Conservation (phyloP, 2,329 filamentous ascomycete species). For the Pseudogymnoascus sp. region DNA sequence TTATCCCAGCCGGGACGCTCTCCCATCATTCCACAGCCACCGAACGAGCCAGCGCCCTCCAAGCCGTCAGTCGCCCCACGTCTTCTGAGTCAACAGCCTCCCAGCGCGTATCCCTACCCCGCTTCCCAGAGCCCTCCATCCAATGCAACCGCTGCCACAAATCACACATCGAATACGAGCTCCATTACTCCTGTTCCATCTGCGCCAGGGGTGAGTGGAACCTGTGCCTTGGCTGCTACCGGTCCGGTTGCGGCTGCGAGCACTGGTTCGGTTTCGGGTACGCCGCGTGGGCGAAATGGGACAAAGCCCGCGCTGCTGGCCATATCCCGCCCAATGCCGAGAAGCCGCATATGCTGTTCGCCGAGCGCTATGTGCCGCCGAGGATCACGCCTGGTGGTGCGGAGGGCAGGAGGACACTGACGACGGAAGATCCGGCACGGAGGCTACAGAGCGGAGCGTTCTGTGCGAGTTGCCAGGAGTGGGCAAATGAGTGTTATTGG, state of each 20-base stretch:
- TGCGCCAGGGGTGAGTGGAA: slow-evolving; percentile 68
- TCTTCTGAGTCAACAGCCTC: slow-evolving; percentile 26
- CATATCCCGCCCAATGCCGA: slow-evolving; percentile 29
- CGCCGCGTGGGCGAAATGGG: slow-evolving; percentile 59
- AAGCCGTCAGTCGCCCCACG: slow-evolving; percentile 23
- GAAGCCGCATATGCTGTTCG: slow-evolving; percentile 49
- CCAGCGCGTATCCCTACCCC: slow-evolving; percentile 27
- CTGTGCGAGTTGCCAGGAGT: slow-evolving; percentile 65
- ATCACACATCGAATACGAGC: slow-evolving; percentile 68
- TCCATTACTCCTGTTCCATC: slow-evolving; percentile 72
- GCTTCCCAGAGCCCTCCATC: slow-evolving; percentile 63
- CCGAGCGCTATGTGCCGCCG: slow-evolving; percentile 47
- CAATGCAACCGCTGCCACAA: slow-evolving; percentile 63
- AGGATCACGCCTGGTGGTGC: slow-evolving; percentile 41
- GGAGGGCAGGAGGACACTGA: slow-evolving; percentile 49
- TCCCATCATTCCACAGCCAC: slow-evolving; percentile 12
- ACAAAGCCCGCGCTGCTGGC: slow-evolving; percentile 35
- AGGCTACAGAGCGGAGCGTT: slow-evolving; percentile 74
- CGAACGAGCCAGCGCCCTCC: slow-evolving; percentile 23
- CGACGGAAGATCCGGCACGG: slow-evolving; percentile 56
- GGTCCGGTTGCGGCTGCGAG: slow-evolving; percentile 64
- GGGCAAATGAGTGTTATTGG: slow-evolving; percentile 82
- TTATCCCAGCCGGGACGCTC: background rate
- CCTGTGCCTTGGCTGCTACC: slow-evolving; percentile 75
- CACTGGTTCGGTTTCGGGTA: slow-evolving; percentile 86